A percentile compares a stretch with the other conserved stretches of the same genome.
Conservation (phyloP, 148 eudicot genomes). For the Arbutus unedo region DNA sequence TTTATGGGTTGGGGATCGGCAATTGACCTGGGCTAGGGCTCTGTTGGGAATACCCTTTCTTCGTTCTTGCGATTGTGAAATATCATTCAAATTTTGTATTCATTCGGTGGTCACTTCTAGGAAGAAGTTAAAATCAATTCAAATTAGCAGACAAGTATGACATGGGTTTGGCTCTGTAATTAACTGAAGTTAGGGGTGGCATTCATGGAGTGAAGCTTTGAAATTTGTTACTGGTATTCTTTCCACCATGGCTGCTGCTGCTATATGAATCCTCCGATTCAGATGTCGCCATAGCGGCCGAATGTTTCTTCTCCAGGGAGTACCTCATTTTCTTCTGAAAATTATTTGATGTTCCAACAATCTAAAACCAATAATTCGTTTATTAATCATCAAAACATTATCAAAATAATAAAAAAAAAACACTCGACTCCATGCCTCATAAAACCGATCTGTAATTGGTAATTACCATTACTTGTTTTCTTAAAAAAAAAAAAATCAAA, state of each 20-base stretch:
- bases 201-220: slow-evolving; percentile 71
- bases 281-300: slow-evolving; percentile 7
- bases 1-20: too few species aligned
- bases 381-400: not conserved
- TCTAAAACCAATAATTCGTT: slow-evolving; percentile 29
- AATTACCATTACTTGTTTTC: not conserved
- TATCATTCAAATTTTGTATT: too few species aligned
- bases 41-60: too few species aligned
- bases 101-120: too few species aligned
- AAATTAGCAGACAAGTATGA: too few species aligned
- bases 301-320: slow-evolving; percentile 18
- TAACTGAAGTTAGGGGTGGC: slow-evolving; percentile 59
- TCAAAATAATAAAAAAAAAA: not conserved
- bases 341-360: slow-evolving; percentile 71
- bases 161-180: slow-evolving; percentile 55
- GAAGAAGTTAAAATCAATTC: too few species aligned
- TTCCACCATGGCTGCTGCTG: slow-evolving; percentile 37
- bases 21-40: too few species aligned
- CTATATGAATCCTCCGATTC: slow-evolving; percentile 71
- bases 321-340: slow-evolving; percentile 41
- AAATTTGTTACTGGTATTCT: slow-evolving; percentile 22
- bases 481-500: too few species aligned
- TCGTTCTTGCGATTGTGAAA: too few species aligned
- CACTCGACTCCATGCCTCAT: too few species aligned
- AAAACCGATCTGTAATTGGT: not conserved